Base-by-base conservation (phyloP, 441 rosid species). In the Croton setiger region DNA sequence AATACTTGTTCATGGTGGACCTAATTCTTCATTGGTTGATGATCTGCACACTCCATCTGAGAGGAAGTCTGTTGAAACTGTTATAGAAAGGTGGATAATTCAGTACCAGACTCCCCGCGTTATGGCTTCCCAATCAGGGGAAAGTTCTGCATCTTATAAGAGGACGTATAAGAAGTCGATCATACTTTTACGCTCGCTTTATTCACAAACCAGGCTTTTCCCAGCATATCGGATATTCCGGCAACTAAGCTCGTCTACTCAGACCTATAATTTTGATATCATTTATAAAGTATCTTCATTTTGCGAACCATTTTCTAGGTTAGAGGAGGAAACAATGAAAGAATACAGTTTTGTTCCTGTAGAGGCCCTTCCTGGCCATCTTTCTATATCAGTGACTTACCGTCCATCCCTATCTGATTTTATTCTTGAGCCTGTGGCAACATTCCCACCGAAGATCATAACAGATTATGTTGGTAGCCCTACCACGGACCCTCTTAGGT, bases 381-480 rank as follows among this genome's bases (percentile, higher is more conserved):
- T 93, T 45, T 81, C 78, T 64, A 76, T 87, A 51, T 87, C 92
- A 0, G 90, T 90, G 44, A 85, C 86, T 55, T 93, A 87, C 68
- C 86, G 82, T 65, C 68, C 90, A 56, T 83, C 85, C n/a, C 79
- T 90, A 21, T 86, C 92, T 53, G 84, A 84, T 73, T 88, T 88
- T 77, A 85, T 86, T 57, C 87, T 93, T 36, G 85, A 83, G 79
- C 81, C 91, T 72, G 74, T 78, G 59, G 75, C 84, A 60, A 77
- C 93, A 6, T 73, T 87, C 79, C 87, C 92, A 36, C 90, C 97
- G 1, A 84, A 84, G 78, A 93, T 93, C 36, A 93, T 93, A 48
- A 64, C 85, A 3, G 96, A 93, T 67, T 93, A 93, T 69, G 97
- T 89, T 13, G 97, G 98, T 39, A 88, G 97, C 72, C 98, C 98